A percentile compares a stretch with the other conserved stretches of the same genome.
Evolutionary conservation across 495 filamentous ascomycete genomes (phyloP).

Genomic region (Aspergillus ostianus): DNA sequence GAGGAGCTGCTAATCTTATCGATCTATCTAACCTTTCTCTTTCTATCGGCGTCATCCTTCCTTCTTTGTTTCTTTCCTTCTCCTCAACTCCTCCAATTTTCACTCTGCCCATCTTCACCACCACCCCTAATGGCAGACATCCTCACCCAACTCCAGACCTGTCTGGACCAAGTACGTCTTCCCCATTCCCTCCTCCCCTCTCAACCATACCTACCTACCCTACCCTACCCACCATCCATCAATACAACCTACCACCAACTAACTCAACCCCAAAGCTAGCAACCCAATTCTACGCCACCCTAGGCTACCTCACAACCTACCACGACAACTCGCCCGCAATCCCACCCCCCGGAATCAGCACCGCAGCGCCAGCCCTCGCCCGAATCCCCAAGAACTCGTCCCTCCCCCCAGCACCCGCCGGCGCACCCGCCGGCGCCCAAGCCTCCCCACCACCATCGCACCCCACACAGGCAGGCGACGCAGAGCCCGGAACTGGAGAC

Average conservation of each 20-base stretch:
- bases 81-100: constrained; percentile 7
- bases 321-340: constrained; percentile 71
- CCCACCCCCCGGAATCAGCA: constrained; percentile 54
- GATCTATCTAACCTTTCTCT: not conserved
- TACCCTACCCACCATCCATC: too few relatives aligned
- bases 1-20: constrained; percentile 4
- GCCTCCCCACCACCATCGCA: constrained; percentile 29
- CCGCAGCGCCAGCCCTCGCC: constrained; percentile 46
- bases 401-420: constrained; percentile 41
- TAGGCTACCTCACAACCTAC: constrained; percentile 79
- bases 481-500: constrained; percentile 22
- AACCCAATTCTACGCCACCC: constrained; percentile 82
- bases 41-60: constrained; percentile 12
- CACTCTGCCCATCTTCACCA: not conserved
- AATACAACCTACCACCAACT: too few relatives aligned
- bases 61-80: constrained; percentile 2
- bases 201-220: constrained; percentile 7
- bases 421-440: constrained; percentile 28
- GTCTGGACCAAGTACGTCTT: constrained; percentile 74
- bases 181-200: constrained; percentile 4
- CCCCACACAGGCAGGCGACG: constrained; percentile 23
- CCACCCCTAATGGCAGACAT: constrained; percentile 72
- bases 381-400: constrained; percentile 43
- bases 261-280: constrained; percentile 58
- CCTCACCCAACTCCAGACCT: constrained; percentile 92